These are phyloP conservation scores for Neurospora hispaniola DNA, from an alignment of 495 filamentous ascomycete species.

Conservation along the genomic window DNA sequence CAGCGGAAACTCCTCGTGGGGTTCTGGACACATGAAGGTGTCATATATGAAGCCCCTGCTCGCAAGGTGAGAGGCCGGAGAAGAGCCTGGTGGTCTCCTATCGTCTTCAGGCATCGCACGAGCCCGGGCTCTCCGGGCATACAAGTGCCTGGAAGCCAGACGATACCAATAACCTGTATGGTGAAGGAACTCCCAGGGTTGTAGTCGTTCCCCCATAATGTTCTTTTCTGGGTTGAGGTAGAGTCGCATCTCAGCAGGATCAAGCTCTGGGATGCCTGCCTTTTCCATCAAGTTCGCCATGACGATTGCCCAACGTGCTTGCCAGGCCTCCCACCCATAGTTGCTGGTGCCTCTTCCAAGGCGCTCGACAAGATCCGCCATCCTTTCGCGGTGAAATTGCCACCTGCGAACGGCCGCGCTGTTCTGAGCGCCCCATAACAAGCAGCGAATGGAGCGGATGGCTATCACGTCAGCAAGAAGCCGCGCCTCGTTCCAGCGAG, in stretches of 20 bases:
- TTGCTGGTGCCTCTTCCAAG: constrained; percentile 71
- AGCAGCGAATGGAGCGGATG: constrained; percentile 66
- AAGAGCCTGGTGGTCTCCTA: constrained; percentile 51
- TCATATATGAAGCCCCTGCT: constrained; percentile 66
- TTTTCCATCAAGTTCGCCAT: constrained; percentile 73
- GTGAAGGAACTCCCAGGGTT: constrained; percentile 72
- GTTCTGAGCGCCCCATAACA: constrained; percentile 64
- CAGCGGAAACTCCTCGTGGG: constrained; percentile 58
- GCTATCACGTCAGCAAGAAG: constrained; percentile 69
- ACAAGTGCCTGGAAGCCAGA: constrained; percentile 54
- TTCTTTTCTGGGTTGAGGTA: constrained; percentile 60
- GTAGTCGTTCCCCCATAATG: constrained; percentile 52
- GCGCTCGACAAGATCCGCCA: constrained; percentile 65
- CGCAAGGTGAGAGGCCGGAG: constrained; percentile 56
- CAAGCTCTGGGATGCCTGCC: constrained; percentile 38
- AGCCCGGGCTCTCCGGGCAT: constrained; percentile 49
- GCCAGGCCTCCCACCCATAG: constrained; percentile 84
- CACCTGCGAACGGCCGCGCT: constrained; percentile 67
- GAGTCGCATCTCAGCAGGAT: constrained; percentile 24
- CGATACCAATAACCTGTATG: constrained; percentile 84
- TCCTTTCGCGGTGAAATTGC: constrained; percentile 58
- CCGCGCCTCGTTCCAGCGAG: constrained; percentile 76
- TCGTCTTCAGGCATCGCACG: constrained; percentile 65
- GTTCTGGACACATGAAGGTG: constrained; percentile 71
- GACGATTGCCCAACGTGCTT: constrained; percentile 67